phyloP scores from a whole-genome alignment of 1,284 basidiomycete species.

The Chalciporus sp. region DNA sequence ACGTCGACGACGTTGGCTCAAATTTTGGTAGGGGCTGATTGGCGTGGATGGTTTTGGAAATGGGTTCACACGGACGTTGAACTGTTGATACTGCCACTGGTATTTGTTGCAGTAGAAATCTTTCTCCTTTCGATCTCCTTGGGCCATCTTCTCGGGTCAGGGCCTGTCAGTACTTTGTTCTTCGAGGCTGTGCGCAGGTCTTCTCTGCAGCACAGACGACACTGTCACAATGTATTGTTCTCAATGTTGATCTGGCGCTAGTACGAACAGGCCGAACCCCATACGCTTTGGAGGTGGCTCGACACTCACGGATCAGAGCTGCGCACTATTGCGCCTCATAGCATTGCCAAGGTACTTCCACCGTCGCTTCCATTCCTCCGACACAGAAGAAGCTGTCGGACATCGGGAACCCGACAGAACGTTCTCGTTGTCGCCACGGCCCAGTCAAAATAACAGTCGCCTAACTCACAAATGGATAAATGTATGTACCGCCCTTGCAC shows the following conservation, averaged over 20 bases:
- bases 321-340: background rate
- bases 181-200: background rate
- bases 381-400: background rate
- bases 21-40: constrained; percentile 8
- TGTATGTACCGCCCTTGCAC: background rate
- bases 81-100: background rate
- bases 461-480: background rate
- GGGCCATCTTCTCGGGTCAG: background rate
- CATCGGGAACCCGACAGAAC: too few relatives aligned
- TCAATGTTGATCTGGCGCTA: background rate
- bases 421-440: too few relatives aligned
- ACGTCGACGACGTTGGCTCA: constrained; percentile 4
- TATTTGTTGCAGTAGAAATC: background rate
- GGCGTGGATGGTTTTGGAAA: constrained; percentile 1
- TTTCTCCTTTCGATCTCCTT: background rate
- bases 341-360: constrained; percentile 5
- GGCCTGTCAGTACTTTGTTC: background rate
- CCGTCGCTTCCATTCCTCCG: too few relatives aligned
- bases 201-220: background rate
- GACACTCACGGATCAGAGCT: background rate
- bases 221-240: background rate
- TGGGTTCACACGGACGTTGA: constrained; percentile 16
- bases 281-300: background rate
- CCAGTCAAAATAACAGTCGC: background rate
- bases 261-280: background rate